phyloP scores from a whole-genome alignment of 441 rosid species.

The Caryocar brasiliense region DNA sequence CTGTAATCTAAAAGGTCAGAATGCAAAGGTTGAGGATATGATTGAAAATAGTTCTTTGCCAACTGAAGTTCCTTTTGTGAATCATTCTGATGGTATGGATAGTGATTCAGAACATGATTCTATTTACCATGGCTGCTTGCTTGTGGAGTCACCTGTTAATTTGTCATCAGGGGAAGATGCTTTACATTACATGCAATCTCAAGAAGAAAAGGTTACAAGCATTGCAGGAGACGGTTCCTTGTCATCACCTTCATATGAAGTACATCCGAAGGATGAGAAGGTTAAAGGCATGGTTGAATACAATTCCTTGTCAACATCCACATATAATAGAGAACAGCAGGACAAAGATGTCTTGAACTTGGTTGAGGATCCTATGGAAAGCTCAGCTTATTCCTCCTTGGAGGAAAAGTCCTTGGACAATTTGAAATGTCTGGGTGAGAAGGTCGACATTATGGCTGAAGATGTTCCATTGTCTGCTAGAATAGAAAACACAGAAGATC shows the following conservation, averaged over 20 bases:
- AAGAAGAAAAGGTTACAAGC: too few species aligned
- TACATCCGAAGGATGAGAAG: too few species aligned
- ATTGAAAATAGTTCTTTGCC: constrained; percentile 8
- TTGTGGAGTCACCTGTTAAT: too few species aligned
- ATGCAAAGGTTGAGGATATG: constrained; percentile 15
- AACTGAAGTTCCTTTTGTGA: constrained; percentile 2
- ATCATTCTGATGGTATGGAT: constrained; percentile 5
- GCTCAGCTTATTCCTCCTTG: constrained; percentile 12
- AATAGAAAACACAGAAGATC: constrained; percentile 4
- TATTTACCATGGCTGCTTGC: too few species aligned
- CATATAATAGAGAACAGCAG: constrained; percentile 14
- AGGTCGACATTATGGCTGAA: constrained; percentile 13
- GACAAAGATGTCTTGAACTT: constrained; percentile 11
- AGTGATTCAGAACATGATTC: constrained; percentile 1
- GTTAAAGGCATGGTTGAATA: too few species aligned
- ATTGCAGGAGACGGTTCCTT: too few species aligned
- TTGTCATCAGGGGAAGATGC: too few species aligned
- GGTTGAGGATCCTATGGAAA: constrained; percentile 18
- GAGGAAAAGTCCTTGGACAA: constrained; percentile 2
- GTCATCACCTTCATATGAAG: too few species aligned
- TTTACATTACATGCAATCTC: too few species aligned
- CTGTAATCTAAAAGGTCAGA: constrained; percentile 36
- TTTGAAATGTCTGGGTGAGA: constrained; percentile 21
- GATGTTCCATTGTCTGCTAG: constrained; percentile 5
- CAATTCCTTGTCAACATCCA: background rate